Conservation (phyloP, 2,329 filamentous ascomycete genomes). For the Sphaerulina populicola region DNA sequence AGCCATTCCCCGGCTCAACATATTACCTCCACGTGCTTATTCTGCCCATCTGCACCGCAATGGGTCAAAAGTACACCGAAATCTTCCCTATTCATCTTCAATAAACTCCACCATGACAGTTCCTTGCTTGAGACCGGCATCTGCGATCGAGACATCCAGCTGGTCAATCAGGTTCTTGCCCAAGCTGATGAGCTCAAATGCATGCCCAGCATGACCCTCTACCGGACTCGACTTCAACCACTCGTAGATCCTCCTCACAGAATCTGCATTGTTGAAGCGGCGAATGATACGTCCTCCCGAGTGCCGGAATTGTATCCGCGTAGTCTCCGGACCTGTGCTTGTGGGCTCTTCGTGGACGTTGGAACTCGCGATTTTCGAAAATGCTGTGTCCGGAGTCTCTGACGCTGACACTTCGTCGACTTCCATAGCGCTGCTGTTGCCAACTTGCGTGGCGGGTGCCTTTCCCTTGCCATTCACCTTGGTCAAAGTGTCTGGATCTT, state of each 20-base stretch:
- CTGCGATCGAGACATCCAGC: conserved; percentile 63
- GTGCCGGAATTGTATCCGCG: conserved; percentile 87
- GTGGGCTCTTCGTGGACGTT: conserved; percentile 68
- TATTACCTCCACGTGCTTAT: no score
- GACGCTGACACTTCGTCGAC: conserved; percentile 11
- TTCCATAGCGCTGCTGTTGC: conserved; percentile 19
- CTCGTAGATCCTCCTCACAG: conserved; percentile 79
- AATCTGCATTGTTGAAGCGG: conserved; percentile 68
- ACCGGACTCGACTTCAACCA: conserved; percentile 88
- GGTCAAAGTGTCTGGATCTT: conserved; percentile 83
- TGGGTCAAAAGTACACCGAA: background rate
- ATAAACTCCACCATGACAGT: conserved; percentile 89
- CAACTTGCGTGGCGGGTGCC: conserved; percentile 37
- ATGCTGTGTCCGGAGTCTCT: conserved; percentile 38
- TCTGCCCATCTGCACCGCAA: no score
- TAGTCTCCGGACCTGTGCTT: conserved; percentile 58
- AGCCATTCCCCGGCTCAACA: no score
- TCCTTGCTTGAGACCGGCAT: conserved; percentile 80
- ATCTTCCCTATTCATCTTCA: conserved; percentile 21
- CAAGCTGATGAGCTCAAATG: conserved; percentile 84
- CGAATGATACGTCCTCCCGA: conserved; percentile 77
- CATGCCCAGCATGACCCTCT: conserved; percentile 65
- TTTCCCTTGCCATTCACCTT: conserved; percentile 53
- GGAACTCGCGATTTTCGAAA: conserved; percentile 62
- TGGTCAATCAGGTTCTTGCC: conserved; percentile 72